Conservation (phyloP, 23 red algal genomes). For the Gracilaria gracilis region DNA sequence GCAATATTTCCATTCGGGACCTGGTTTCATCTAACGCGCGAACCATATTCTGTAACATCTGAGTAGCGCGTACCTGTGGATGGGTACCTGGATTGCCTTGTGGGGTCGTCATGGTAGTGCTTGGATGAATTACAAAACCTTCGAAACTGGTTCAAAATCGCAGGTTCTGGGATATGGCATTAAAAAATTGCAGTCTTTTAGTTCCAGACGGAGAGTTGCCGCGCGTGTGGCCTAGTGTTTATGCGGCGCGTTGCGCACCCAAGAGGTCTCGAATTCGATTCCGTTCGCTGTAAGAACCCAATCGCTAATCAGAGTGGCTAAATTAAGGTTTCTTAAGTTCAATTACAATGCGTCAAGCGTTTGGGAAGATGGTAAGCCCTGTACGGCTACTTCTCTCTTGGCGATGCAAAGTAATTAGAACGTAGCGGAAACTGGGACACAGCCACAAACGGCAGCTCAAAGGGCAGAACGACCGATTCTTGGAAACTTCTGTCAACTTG, state of each 20-base stretch:
- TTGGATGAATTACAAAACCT: background rate
- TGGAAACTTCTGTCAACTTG: background rate
- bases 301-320: background rate
- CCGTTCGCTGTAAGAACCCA: background rate
- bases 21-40: background rate
- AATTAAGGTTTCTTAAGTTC: background rate
- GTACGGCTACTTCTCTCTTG: constrained; percentile 1
- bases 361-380: constrained; percentile 4
- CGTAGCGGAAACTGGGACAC: constrained; percentile 4
- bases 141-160: background rate
- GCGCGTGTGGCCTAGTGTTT: background rate
- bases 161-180: background rate
- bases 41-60: background rate
- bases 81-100: background rate
- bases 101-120: background rate
- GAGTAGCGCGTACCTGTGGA: background rate
- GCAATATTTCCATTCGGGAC: background rate
- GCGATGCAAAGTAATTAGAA: background rate
- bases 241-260: background rate
- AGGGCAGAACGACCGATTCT: background rate
- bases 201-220: background rate
- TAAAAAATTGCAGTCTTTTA: background rate
- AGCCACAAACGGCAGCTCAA: constrained; percentile 4
- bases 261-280: background rate
- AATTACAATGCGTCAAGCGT: background rate